Percentiles rank a stretch among this genome's conserved stretches.
These are phyloP conservation scores for Neofusicoccum laricinum DNA, from an alignment of 2,329 filamentous ascomycete species.

Conservation along the genomic window DNA sequence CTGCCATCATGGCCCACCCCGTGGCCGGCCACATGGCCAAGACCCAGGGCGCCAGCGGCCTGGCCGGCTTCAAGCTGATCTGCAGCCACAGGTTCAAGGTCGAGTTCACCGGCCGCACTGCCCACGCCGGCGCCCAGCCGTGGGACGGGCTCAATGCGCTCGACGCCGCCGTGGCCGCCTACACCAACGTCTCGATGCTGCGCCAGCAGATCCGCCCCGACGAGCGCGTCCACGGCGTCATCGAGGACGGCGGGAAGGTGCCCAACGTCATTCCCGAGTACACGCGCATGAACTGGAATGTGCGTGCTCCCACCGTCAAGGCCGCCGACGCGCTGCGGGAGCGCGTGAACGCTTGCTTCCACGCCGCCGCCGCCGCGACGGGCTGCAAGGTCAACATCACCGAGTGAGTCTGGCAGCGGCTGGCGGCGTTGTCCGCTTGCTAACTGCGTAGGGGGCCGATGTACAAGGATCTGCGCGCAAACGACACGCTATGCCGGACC, in stretches of 20 bases:
- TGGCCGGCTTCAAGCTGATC: conserved; percentile 20
- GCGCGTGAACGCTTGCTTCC: conserved; percentile 36
- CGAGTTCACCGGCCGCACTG: conserved; percentile 27
- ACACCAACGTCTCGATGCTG: conserved; percentile 32
- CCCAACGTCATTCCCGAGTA: conserved; percentile 43
- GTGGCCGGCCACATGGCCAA: conserved; percentile 23
- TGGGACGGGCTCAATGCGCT: conserved; percentile 42
- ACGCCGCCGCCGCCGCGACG: conserved; percentile 21
- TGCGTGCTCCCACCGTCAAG: conserved; percentile 35
- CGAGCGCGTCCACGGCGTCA: conserved; percentile 39
- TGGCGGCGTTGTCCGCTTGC: no score
- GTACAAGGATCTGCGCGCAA: conserved; percentile 48
- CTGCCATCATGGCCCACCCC: conserved; percentile 28
- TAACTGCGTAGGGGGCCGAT: conserved; percentile 27
- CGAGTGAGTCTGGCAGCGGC: conserved; percentile 24
- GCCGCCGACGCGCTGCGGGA: conserved; percentile 26
- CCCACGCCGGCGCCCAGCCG: conserved; percentile 39
- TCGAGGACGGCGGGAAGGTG: conserved; percentile 35
- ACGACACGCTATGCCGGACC: conserved; percentile 43
- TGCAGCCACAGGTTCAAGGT: conserved; percentile 18
- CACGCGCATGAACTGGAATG: conserved; percentile 40
- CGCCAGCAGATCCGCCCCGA: conserved; percentile 36
- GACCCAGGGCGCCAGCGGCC: conserved; percentile 20
- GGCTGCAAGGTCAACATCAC: conserved; percentile 33
- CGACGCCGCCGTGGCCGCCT: conserved; percentile 37